Conservation (phyloP, 352 stramenopile genomes). For the Pseudoperonospora humuli region DNA sequence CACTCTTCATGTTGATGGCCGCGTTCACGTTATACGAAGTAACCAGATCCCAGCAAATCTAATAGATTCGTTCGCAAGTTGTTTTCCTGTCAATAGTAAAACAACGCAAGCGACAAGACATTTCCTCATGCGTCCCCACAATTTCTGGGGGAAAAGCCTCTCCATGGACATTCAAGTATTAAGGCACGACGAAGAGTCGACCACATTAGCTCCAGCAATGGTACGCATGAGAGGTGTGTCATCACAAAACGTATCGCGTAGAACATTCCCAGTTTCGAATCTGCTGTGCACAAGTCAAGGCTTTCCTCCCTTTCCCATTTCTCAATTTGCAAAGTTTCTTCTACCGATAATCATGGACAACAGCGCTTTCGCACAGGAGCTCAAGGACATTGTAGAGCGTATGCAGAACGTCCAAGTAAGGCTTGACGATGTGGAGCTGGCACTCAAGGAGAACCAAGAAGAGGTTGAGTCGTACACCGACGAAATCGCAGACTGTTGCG, state of each 20-base stretch:
- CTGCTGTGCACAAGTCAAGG: not conserved
- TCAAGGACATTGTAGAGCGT: slow-evolving; percentile 16
- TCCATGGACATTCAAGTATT: too few species aligned
- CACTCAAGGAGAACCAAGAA: slow-evolving; percentile 25
- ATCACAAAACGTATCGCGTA: slow-evolving; percentile 1
- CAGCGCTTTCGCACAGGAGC: slow-evolving; percentile 22
- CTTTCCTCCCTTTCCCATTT: not conserved
- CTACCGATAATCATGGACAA: slow-evolving; percentile 2
- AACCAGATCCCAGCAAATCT: too few species aligned
- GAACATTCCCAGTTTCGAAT: not conserved
- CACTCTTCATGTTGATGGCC: too few species aligned
- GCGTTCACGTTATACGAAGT: too few species aligned
- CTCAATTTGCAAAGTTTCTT: not conserved
- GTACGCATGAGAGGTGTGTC: slow-evolving; percentile 4
- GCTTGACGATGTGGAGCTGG: slow-evolving; percentile 18
- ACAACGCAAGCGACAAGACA: too few species aligned
- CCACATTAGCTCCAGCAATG: slow-evolving; percentile 6
- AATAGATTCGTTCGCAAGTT: too few species aligned
- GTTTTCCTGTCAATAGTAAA: too few species aligned
- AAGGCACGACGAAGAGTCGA: slow-evolving; percentile 11
- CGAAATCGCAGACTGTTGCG: slow-evolving; percentile 31
- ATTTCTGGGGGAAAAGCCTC: too few species aligned
- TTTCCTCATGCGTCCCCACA: too few species aligned
- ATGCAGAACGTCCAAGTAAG: slow-evolving; percentile 19
- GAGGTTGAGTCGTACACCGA: slow-evolving; percentile 32